Evolutionary conservation across 768 basidiomycete species (phyloP), one percentile per base, ranked within the genome.

Genomic region (Leccinellum albellum): DNA sequence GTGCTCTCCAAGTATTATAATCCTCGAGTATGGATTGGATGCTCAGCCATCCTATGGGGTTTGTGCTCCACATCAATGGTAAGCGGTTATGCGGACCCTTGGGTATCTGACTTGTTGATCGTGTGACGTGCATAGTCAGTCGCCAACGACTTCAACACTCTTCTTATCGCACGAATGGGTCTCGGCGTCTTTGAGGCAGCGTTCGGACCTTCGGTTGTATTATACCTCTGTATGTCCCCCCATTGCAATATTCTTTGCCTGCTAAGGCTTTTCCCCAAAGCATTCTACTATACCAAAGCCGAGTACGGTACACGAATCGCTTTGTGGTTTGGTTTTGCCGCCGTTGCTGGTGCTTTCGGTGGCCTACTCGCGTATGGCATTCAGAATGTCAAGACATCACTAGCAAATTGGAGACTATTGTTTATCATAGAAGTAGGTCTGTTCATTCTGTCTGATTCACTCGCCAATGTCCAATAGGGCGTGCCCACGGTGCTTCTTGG

Each of bases 51-150:
- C 23, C 82, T 88, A 12, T 91, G 89, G 89, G 89, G 89, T 4
- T 50, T 84, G 14, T 83, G 81, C 24, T 89, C 89, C 9, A 84
- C 85, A 3, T 75, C 86, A 17, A 88, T 89, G 88, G 88, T 86
- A 55, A 42, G 53, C 37, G 15, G 14, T 51, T 21, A 10, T 44
- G 12, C 23, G 13, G 3, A 2, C 21, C 21, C n/a, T 35, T 24
- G 3, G 15, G 12, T 40, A 23, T 1, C 13, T 31, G 6, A 12
- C 21, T 40, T 33, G 17, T 37, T 59, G 17, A 54, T 14, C 17
- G 32, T 23, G 51, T 8, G 26, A 28, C 45, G 7, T 21, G 6
- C n/a, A 12, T 47, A 73, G 73, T 63, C 73, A 29, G 50, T 53
- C 12, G 63, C 69, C 1, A 66, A 58, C 20, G 56, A 62, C 48